Base-by-base conservation (phyloP, 1,139 yeast species). In the Zygoascus meyerae region DNA sequence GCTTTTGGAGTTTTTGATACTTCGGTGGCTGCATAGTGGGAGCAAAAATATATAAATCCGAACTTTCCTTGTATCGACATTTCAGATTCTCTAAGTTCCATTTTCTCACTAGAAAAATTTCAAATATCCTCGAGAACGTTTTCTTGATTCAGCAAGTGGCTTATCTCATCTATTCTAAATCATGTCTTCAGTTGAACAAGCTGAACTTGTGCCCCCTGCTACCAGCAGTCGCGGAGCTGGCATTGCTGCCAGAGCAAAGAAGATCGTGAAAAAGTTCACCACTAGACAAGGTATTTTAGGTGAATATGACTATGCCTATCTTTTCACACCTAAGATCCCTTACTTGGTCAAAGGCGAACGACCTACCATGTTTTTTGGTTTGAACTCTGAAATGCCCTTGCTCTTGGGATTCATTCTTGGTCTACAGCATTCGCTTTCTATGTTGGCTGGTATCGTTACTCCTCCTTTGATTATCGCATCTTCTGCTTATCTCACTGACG, bases 361-460 rank as follows among this genome's bases (percentile, higher is more conserved):
- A 47, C 54, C 52, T 33, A 51, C 55, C 48, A 95, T 95, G 10
- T 87, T 87, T 64, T 87, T 87, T 59, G 87, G 92, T 1, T 67
- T 87, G 42, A 70, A 86, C 62, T 78, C 83, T 36, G 85, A 81
- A 5, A 81, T 89, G 79, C 97, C 97, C 0, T 57, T 86, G 16
- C 60, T 84, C 11, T 70, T 87, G 47, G 95, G 95, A 1, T 66
- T 84, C 46, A 55, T 87, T 5, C 74, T 89, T 40, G 96, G 96
- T 12, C 74, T 89, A 55, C 96, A 87, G 67, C 97, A 89, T 63
- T 72, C 95, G 1, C 69, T 89, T 55, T 83, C 96, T 38, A 86
- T 87, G 95, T 69, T 89, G 67, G 96, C 95, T 8, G 96, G 96
- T 59, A 78, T 89, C 43, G 83, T 84, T 36, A 73, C 95, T n/a